Evolutionary conservation across 2,329 filamentous ascomycete species (phyloP).

Genomic region (Colletotrichum sansevieriae): DNA sequence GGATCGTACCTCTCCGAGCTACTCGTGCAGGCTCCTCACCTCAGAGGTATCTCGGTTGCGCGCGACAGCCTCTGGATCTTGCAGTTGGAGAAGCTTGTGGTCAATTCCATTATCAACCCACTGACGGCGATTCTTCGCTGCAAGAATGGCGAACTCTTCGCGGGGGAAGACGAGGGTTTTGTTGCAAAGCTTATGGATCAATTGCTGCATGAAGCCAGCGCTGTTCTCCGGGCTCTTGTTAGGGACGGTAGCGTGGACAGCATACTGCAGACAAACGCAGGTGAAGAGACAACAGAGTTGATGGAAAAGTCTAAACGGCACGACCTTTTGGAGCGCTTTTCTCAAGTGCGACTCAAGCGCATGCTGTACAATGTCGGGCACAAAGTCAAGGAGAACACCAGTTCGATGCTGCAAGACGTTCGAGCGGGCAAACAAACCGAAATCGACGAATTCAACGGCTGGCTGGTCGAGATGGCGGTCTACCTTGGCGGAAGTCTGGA

Average conservation of each 20-base stretch:
- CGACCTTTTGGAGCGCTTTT: slow-evolving; percentile 56
- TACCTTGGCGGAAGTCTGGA: slow-evolving; percentile 53
- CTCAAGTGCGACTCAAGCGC: slow-evolving; percentile 54
- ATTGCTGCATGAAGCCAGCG: slow-evolving; percentile 80
- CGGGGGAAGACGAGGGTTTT: slow-evolving; percentile 63
- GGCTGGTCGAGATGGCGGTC: slow-evolving; percentile 62
- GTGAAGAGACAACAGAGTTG: not conserved
- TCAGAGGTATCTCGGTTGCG: slow-evolving; percentile 57
- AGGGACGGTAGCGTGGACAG: slow-evolving; percentile 60
- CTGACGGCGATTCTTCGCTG: slow-evolving; percentile 83
- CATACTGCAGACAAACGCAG: slow-evolving; percentile 50
- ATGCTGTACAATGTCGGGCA: slow-evolving; percentile 62
- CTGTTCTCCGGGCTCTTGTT: slow-evolving; percentile 78
- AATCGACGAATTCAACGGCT: slow-evolving; percentile 71
- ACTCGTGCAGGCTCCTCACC: slow-evolving; percentile 57
- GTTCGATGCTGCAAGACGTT: slow-evolving; percentile 74
- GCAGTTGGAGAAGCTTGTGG: slow-evolving; percentile 89
- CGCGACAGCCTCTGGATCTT: slow-evolving; percentile 62
- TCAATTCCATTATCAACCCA: slow-evolving; percentile 87
- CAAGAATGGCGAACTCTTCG: slow-evolving; percentile 82
- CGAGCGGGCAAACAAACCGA: slow-evolving; percentile 65
- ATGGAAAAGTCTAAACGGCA: not conserved
- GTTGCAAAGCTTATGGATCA: slow-evolving; percentile 73
- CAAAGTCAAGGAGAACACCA: slow-evolving; percentile 67
- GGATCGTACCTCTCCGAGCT: slow-evolving; percentile 56